Percentiles rank a stretch among this genome's conserved stretches.
phyloP scores from a whole-genome alignment of 2,329 filamentous ascomycete genomes.

The Nemania diffusa region DNA sequence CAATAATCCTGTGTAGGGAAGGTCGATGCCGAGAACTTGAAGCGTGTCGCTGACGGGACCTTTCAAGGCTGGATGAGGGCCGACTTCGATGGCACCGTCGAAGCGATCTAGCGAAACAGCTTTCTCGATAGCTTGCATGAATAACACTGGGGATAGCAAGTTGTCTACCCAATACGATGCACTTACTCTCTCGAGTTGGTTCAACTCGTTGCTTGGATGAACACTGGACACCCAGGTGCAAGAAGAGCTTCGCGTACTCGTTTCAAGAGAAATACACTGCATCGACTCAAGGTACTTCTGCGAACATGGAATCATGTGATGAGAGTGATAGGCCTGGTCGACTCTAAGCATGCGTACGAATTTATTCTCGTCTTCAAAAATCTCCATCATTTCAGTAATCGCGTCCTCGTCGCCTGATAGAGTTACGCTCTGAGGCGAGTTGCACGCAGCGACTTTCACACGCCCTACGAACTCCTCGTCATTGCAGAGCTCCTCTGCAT shows the following conservation, averaged over 20 bases:
- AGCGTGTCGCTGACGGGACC: background rate
- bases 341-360: constrained; percentile 21
- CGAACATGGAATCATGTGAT: constrained; percentile 30
- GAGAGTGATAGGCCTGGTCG: constrained; percentile 35
- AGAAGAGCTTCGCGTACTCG: background rate
- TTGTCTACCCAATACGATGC: background rate
- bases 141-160: constrained; percentile 1
- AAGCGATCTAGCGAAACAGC: background rate
- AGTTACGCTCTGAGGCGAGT: constrained; percentile 45
- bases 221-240: no score
- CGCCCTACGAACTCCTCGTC: constrained; percentile 20
- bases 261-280: no score
- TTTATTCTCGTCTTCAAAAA: constrained; percentile 25
- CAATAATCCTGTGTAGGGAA: background rate
- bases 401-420: constrained; percentile 37
- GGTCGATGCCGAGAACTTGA: background rate
- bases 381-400: constrained; percentile 1
- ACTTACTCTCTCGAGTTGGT: no score
- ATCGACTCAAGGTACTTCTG: constrained; percentile 17
- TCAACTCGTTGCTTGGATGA: background rate
- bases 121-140: background rate
- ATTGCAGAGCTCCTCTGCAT: constrained; percentile 31
- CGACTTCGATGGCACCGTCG: constrained; percentile 1
- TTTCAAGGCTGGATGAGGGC: constrained; percentile 10
- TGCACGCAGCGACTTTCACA: constrained; percentile 35